Evolutionary conservation across 2,329 filamentous ascomycete genomes (phyloP), one percentile per base, ranked within the genome.

Genomic region (Podosphaera fusca): DNA sequence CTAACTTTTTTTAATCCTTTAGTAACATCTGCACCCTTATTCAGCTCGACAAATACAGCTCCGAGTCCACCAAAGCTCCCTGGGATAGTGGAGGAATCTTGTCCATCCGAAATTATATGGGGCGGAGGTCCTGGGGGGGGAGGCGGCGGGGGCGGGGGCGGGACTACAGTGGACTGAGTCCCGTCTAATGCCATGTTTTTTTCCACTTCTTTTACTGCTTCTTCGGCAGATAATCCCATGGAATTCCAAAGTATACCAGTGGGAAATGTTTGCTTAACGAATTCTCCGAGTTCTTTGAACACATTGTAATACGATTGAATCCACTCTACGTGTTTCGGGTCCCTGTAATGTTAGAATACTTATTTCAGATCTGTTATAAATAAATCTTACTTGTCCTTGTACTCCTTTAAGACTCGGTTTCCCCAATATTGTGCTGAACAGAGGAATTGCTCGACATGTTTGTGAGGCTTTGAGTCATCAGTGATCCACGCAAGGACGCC

Each of bases 1-100:
- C 95, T 90, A 55, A 98, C 92, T 74, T 95, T 98, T 63, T 85
- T 84, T 40, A 98, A 76, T 36, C 85, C 82, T 62, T 86, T 81
- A 3, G 92, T 98, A 59, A 98, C 86, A n/a, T 79, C 76, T 59
- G 86, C 81, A 58, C 92, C 92, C 68, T 84, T 83, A 71, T 96
- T 96, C 56, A 98, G 74, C 62, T 95, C 85, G 46, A 83, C 84
- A 69, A 98, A 98, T 2, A 98, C 88, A 31, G 90, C 88, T 30
- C 81, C 81, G 69, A 95, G 81, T 57, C 90, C 88, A 34, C 76
- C 70, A 6, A 70, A 69, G 2, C 75, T 69, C 42, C 73, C 69
- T 21, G 71, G 67, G 8, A 71, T 67, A 9, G 75, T 67, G 56
- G 72, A 67, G 61, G 76, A 51, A 57, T 79, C 73, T 56, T 83